These are phyloP conservation scores for Sonneratia alba DNA, from an alignment of 345 rosid species.

Conservation along the genomic window DNA sequence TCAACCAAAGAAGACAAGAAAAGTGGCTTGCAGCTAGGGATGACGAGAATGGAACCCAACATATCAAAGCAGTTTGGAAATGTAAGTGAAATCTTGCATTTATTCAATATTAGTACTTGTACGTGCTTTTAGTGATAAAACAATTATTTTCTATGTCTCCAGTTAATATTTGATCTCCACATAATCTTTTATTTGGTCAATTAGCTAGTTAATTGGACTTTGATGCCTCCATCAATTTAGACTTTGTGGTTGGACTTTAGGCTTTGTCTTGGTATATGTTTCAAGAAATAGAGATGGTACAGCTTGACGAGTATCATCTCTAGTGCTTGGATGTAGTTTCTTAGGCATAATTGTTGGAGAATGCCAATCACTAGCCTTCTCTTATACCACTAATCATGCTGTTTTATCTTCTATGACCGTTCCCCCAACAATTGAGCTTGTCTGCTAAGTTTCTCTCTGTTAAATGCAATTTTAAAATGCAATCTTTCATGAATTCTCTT, in stretches of 20 bases:
- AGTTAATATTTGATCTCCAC: neutral
- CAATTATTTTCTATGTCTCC: neutral
- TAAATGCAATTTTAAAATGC: neutral
- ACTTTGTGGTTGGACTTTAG: neutral
- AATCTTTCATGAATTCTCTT: neutral
- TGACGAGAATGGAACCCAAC: constrained; percentile 40
- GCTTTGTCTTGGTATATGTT: neutral
- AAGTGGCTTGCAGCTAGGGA: constrained; percentile 23
- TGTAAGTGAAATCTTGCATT: constrained; percentile 25
- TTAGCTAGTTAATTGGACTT: neutral
- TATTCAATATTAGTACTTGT: neutral
- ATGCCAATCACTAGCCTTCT: neutral
- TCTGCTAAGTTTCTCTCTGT: neutral
- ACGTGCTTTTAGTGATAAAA: neutral
- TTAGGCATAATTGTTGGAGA: neutral
- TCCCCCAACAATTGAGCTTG: neutral
- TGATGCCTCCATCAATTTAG: neutral
- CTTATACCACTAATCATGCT: neutral
- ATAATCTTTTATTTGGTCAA: neutral
- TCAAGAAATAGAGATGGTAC: neutral
- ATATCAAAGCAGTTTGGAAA: constrained; percentile 65
- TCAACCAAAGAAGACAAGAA: constrained; percentile 33
- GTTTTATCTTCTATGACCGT: neutral
- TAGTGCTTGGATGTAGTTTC: neutral
- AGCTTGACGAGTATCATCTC: neutral